A percentile compares a stretch with the other conserved stretches of the same genome.
Conservation (phyloP, 2,329 filamentous ascomycete genomes). For the Didymella arachidicola region DNA sequence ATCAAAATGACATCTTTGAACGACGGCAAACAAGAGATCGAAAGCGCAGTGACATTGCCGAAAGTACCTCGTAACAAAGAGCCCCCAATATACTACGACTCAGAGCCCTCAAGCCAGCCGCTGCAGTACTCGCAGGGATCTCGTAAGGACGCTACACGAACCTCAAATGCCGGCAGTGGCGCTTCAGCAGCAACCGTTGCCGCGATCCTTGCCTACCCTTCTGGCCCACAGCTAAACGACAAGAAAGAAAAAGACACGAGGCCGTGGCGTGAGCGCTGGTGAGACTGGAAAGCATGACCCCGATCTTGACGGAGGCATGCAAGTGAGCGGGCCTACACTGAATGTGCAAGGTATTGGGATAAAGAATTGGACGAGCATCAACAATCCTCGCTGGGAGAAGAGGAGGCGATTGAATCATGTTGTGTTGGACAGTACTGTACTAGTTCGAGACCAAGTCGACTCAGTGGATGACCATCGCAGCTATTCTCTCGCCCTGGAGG, state of each 20-base stretch:
- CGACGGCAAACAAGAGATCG: background rate
- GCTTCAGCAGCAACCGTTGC: constrained; percentile 6
- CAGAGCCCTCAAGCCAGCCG: constrained; percentile 5
- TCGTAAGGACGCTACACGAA: background rate
- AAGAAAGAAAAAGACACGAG: constrained; percentile 1
- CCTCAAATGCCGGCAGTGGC: background rate
- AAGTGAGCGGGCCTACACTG: constrained; percentile 3
- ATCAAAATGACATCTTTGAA: background rate
- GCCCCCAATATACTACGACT: constrained; percentile 9
- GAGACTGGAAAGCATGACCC: constrained; percentile 6
- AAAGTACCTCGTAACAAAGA: background rate
- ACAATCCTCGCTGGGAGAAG: background rate
- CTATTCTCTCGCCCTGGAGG: background rate
- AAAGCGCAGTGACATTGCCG: background rate
- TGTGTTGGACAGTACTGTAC: background rate
- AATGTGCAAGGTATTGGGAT: constrained; percentile 4
- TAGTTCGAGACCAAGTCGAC: too few species aligned
- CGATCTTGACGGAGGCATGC: background rate
- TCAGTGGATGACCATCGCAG: background rate
- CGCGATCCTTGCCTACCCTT: constrained; percentile 10
- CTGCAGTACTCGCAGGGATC: background rate
- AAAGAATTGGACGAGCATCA: constrained; percentile 5
- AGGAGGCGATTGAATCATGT: background rate
- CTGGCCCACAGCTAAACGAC: background rate
- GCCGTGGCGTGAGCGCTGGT: constrained; percentile 9